Base-by-base conservation (phyloP, 2,329 filamentous ascomycete species). In the Colletotrichum limetticola region DNA sequence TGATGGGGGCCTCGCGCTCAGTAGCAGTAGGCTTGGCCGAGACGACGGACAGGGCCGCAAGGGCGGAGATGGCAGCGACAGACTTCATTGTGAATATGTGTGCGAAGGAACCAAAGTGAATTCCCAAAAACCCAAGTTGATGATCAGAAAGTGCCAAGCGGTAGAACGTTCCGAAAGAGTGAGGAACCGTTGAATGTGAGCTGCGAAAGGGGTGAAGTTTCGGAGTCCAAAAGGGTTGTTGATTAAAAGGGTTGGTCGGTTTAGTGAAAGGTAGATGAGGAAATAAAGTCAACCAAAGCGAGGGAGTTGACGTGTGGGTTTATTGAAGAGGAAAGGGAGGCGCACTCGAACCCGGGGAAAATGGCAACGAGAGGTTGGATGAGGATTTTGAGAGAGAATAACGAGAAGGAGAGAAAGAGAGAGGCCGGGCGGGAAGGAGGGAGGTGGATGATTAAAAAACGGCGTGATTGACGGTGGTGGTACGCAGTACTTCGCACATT, bases 21-120 rank as follows among this genome's bases (percentile, higher is more conserved):
- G 86, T 89, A 56, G 80, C 81, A 35, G 89, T 90, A 62, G 90
- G 89, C 12, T 82, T 83, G 67, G 88, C 88, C 28, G 80, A 79
- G 74, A 84, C 87, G 74, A 83, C 72, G 71, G 79, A 80, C 73
- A 85, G 78, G 77, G 85, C 85, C 76, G 86, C 85, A 76, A 91
- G 80, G 77, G 83, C 85, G 72, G 87, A 84, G 64, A 86, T 79
- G 72, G 90, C 75, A 76, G 83, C 76, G 74, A 83, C 81, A 35
- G 84, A 83, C 81, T 86, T 88, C 89, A 90, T 90, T 72, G 66
- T 86, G 78, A 77, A 49, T n/a, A 22, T 26, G 28, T 64, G 49
- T 11, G 14, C 74, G 77, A 70, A 74, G 63, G 35, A 12, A 58
- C 32, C 28, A 46, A 42, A 66, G 60, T 37, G 22, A 46, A 66